Evolutionary conservation across 805 yeast genomes (phyloP).

Genomic region (Dipodascus geniculatus): DNA sequence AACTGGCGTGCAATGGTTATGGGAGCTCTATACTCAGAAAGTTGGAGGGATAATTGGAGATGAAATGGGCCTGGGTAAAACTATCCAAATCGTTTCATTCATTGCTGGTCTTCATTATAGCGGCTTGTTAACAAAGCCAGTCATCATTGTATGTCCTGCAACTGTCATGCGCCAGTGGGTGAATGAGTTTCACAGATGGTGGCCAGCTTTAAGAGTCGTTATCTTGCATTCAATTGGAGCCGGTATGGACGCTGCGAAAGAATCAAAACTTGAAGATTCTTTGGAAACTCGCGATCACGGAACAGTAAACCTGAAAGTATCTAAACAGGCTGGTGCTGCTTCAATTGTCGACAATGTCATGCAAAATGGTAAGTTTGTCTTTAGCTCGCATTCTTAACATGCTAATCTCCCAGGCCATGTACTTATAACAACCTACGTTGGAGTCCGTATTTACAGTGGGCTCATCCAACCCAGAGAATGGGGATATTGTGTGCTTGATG

Average conservation of each 20-base stretch:
- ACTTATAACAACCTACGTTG: slow-evolving; percentile 83
- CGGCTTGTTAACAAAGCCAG: slow-evolving; percentile 64
- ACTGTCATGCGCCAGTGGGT: slow-evolving; percentile 96
- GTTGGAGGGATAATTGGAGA: slow-evolving; percentile 96
- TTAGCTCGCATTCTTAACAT: background rate
- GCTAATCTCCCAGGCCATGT: slow-evolving; percentile 47
- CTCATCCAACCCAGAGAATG: slow-evolving; percentile 56
- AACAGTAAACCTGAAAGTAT: slow-evolving; percentile 23
- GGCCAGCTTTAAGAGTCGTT: slow-evolving; percentile 87
- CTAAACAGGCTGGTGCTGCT: slow-evolving; percentile 24
- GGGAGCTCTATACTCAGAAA: slow-evolving; percentile 81
- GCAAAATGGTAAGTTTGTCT: slow-evolving; percentile 32
- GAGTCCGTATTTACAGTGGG: slow-evolving; percentile 57
- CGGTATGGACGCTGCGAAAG: slow-evolving; percentile 45
- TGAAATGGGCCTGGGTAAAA: slow-evolving; percentile 97
- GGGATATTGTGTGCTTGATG: slow-evolving; percentile 89
- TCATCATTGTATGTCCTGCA: slow-evolving; percentile 87
- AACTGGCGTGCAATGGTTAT: slow-evolving; percentile 95
- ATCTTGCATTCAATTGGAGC: slow-evolving; percentile 87
- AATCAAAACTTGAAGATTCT: slow-evolving; percentile 20
- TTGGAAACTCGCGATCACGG: slow-evolving; percentile 12
- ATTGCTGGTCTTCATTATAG: slow-evolving; percentile 85
- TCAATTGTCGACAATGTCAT: slow-evolving; percentile 31
- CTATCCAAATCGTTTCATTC: slow-evolving; percentile 85
- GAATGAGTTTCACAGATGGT: slow-evolving; percentile 93